Evolutionary conservation across 805 yeast genomes (phyloP), one percentile per base, ranked within the genome.

Genomic region (Pichia nanzhaoensis): DNA sequence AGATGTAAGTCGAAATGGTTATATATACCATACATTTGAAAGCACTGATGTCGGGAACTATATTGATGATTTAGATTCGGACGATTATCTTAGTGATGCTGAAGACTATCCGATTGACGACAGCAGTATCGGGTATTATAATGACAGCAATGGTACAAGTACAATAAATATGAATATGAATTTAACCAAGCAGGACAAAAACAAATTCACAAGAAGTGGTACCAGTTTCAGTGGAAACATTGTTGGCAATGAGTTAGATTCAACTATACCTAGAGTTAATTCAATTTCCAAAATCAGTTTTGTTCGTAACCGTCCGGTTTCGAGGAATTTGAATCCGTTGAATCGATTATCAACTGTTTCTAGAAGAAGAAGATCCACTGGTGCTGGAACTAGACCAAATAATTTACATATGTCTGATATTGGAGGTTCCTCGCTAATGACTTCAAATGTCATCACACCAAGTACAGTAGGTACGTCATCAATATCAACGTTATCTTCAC

Each of bases 71-170:
- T 34, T 60, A 19, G 65, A 59, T 30, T 59, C 61, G 0, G 67
- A 59, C 37, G 59, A 59, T 37, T 58, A 51, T 30, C 40, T 58
- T 4, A 50, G 54, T 19, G 61, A 61, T 34, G 60, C 61, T 4
- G 59, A 57, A 40, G 44, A 41, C 18, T 47, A 53, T 28, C 19
- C 51, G 7, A 53, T 50, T 0, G 59, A 52, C 13, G 59, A 51
- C 6, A 55, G 53, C 37, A 24, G 48, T 8, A 45, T 42, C 16
- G 49, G 34, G 7, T 31, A 44, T 18, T 47, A 51, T 5, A 30
- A 30, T 14, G 42, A 44, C 16, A 36, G 35, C 19, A 46, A 35
- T 13, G 34, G 36, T 5, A 20, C 28, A 24, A 24, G 28, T 24
- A 24, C 28, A 6, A 6, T 24, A 6, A 24, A 24, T 24, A 24